Evolutionary conservation across 2,329 filamentous ascomycete species (phyloP).

Genomic region (Corynespora cassiicola): DNA sequence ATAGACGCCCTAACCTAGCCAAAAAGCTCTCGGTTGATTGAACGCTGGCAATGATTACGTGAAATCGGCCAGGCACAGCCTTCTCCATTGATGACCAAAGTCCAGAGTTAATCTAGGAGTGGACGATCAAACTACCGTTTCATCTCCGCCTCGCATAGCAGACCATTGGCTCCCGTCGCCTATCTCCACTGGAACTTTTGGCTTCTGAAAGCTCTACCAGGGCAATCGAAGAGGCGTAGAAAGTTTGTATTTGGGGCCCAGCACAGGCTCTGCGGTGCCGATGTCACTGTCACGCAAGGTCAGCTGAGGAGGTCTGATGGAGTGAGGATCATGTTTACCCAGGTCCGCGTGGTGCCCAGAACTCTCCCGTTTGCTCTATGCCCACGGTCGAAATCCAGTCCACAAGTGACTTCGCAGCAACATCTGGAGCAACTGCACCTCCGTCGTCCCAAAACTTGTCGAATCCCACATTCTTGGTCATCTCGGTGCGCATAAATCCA

Average conservation of each 20-base stretch:
- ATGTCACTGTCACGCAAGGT: constrained; percentile 62
- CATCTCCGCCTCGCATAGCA: too few relatives aligned
- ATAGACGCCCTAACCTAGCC: too few relatives aligned
- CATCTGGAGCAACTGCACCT: constrained; percentile 72
- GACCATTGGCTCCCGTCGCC: too few relatives aligned
- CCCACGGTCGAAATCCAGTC: constrained; percentile 69
- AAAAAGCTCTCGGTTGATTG: too few relatives aligned
- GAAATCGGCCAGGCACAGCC: too few relatives aligned
- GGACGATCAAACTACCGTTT: too few relatives aligned
- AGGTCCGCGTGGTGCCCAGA: constrained; percentile 75
- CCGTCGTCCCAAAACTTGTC: constrained; percentile 76
- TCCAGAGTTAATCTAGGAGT: too few relatives aligned
- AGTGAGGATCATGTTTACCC: constrained; percentile 57
- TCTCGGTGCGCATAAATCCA: constrained; percentile 76
- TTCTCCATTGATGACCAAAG: too few relatives aligned
- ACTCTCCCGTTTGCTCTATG: constrained; percentile 71
- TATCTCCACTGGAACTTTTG: too few relatives aligned
- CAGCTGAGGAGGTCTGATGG: background rate
- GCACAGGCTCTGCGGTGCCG: constrained; percentile 68
- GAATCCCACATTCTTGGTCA: constrained; percentile 75
- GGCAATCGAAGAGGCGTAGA: constrained; percentile 71
- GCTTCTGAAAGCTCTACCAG: constrained; percentile 57
- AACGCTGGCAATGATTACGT: too few relatives aligned
- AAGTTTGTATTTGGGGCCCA: constrained; percentile 63
- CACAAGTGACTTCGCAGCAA: constrained; percentile 67